These are phyloP conservation scores for Crithidia mellificae DNA, from an alignment of 208 protist genomes.

Conservation along the genomic window DNA sequence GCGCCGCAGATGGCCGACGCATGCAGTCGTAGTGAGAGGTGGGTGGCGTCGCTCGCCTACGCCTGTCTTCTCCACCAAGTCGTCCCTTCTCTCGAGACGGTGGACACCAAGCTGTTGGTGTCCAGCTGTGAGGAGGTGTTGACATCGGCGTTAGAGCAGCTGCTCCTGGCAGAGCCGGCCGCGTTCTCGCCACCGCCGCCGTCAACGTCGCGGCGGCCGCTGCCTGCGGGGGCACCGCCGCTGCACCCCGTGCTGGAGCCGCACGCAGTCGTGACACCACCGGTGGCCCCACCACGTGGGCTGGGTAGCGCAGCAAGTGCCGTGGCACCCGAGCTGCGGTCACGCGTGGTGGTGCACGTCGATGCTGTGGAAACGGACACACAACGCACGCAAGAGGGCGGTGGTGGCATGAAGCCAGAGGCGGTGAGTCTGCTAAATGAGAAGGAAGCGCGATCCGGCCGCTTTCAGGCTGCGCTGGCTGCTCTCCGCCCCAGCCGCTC, in stretches of 20 bases:
- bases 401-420: neutral
- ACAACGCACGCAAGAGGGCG: neutral
- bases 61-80: slow-evolving; percentile 32
- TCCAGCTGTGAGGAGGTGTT: slow-evolving; percentile 17
- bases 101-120: slow-evolving; percentile 14
- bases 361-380: neutral
- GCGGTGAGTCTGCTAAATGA: neutral
- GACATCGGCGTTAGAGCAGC: slow-evolving; percentile 5
- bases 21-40: slow-evolving; percentile 6
- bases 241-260: slow-evolving; percentile 14
- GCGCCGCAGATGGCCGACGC: neutral
- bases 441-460: slow-evolving; percentile 7
- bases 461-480: slow-evolving; percentile 27
- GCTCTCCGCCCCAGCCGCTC: slow-evolving; percentile 28
- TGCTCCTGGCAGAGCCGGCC: slow-evolving; percentile 6
- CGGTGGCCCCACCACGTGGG: slow-evolving; percentile 9
- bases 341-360: slow-evolving; percentile 22
- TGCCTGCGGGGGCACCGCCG: slow-evolving; percentile 16
- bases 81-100: slow-evolving; percentile 15
- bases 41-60: slow-evolving; percentile 19
- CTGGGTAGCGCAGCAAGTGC: slow-evolving; percentile 19
- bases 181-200: neutral
- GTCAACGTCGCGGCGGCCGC: neutral
- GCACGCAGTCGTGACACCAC: neutral
- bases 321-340: slow-evolving; percentile 31